Percentiles rank a stretch among this genome's conserved stretches.
phyloP scores from a whole-genome alignment of 2,329 filamentous ascomycete genomes.

The Ceratocystis eucalypticola region DNA sequence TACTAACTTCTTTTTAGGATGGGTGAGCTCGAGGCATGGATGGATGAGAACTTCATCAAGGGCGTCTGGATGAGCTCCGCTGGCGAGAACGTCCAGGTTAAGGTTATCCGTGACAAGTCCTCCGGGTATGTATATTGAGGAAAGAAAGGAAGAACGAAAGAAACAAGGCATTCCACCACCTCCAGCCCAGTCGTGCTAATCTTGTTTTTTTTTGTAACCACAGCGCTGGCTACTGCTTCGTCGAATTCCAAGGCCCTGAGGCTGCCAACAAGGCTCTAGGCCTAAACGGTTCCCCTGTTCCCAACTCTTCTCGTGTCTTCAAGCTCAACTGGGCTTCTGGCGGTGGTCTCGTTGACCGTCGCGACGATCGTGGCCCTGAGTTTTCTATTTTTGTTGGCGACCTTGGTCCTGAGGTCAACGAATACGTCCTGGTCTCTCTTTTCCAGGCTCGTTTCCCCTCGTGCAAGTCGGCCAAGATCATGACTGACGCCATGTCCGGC shows the following conservation, averaged over 20 bases:
- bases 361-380: constrained; percentile 90
- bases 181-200: constrained; percentile 20
- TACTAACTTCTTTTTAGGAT: constrained; percentile 50
- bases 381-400: constrained; percentile 97
- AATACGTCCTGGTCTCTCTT: constrained; percentile 91
- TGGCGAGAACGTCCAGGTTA: constrained; percentile 91
- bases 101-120: constrained; percentile 99
- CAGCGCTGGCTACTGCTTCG: constrained; percentile 97
- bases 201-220: not conserved
- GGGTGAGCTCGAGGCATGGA: constrained; percentile 98
- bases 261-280: constrained; percentile 83
- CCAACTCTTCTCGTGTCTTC: constrained; percentile 88
- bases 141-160: not conserved
- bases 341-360: constrained; percentile 84
- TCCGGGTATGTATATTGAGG: constrained; percentile 55
- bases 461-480: constrained; percentile 99
- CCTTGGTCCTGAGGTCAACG: constrained; percentile 93
- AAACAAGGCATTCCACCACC: too few species aligned
- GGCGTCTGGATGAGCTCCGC: constrained; percentile 79
- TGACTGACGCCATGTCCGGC: constrained; percentile 95
- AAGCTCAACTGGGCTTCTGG: constrained; percentile 99
- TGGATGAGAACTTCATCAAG: constrained; percentile 97
- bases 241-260: constrained; percentile 73
- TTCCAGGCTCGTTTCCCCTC: constrained; percentile 94
- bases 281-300: constrained; percentile 78